Evolutionary conservation across 139 green algal genomes (phyloP), one percentile per base, ranked within the genome.

Genomic region (Astrephomene gubernaculifera): DNA sequence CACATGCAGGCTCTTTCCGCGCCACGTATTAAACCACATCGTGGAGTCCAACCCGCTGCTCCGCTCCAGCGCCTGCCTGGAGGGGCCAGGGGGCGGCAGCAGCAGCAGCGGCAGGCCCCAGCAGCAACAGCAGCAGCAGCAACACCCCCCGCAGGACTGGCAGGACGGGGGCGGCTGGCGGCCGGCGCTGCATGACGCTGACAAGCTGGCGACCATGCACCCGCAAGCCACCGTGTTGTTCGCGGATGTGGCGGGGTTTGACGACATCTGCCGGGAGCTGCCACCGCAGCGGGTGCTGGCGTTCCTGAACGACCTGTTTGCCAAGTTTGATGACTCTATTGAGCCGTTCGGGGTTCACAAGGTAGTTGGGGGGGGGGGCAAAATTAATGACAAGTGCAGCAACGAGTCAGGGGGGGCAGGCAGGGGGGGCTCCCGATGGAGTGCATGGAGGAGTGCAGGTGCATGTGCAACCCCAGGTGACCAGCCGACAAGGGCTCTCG

Each of bases 331-430:
- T 41, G 27, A 44, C 17, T 54, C 76, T 60, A 83, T 83, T 2
- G 76, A 83, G 76, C 76, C 60, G 22, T 83, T 73, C 60, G 76
- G 76, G 1, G 76, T 83, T 60, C 76, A 83, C 76, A 83, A 83
- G 76, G 76, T 83, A 38, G 0, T 43, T 24, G 2, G 1, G 39
- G 69, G 6, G n/a, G 22, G 36, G 36, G n/a, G n/a, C n/a, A n/a
- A n/a, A n/a, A n/a, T n/a, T n/a, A n/a, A n/a, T n/a, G n/a, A n/a
- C n/a, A n/a, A n/a, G n/a, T n/a, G n/a, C n/a, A n/a, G n/a, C n/a
- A n/a, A n/a, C n/a, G n/a, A n/a, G n/a, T n/a, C n/a, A n/a, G n/a
- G n/a, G n/a, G n/a, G n/a, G n/a, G n/a, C n/a, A n/a, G n/a, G n/a
- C n/a, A n/a, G n/a, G n/a, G n/a, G n/a, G n/a, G n/a, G n/a, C n/a